Conservation (phyloP, 129 eudicot genomes). For the Dittrichia graveolens region DNA sequence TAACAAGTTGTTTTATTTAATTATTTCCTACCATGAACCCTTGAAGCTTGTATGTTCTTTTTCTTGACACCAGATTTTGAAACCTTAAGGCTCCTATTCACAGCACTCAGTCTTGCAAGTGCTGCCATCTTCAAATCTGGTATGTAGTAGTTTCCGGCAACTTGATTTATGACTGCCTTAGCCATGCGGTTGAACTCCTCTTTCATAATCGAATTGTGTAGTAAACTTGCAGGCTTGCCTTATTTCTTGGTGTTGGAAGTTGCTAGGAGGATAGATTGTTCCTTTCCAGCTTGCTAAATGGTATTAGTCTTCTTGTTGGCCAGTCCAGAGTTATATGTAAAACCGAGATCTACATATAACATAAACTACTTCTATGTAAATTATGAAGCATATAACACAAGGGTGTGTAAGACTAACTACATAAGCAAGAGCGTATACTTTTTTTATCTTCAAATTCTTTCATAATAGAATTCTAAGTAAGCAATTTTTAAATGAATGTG, state of each 20-base stretch:
- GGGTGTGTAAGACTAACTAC: too few relatives aligned
- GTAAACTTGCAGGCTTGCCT: slow-evolving; percentile 71
- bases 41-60: slow-evolving; percentile 87
- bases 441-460: too few relatives aligned
- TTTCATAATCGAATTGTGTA: slow-evolving; percentile 89
- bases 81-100: slow-evolving; percentile 89
- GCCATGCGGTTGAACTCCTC: slow-evolving; percentile 90
- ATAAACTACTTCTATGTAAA: too few relatives aligned
- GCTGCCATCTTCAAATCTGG: slow-evolving; percentile 97
- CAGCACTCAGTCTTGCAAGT: slow-evolving; percentile 88
- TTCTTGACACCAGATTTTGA: slow-evolving; percentile 94
- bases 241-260: slow-evolving; percentile 87
- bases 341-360: too few relatives aligned
- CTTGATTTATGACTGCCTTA: slow-evolving; percentile 92
- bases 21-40: slow-evolving; percentile 45
- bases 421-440: too few relatives aligned
- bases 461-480: too few relatives aligned
- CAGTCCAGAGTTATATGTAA: too few relatives aligned
- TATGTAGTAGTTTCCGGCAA: slow-evolving; percentile 84
- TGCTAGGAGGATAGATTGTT: slow-evolving; percentile 74
- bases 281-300: slow-evolving; percentile 82
- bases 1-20: slow-evolving; percentile 29
- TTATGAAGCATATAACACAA: too few relatives aligned
- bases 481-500: too few relatives aligned
- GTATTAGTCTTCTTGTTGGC: slow-evolving; percentile 96